These are phyloP conservation scores for Daldinia caldariorum DNA, from an alignment of 495 filamentous ascomycete species.

Conservation along the genomic window DNA sequence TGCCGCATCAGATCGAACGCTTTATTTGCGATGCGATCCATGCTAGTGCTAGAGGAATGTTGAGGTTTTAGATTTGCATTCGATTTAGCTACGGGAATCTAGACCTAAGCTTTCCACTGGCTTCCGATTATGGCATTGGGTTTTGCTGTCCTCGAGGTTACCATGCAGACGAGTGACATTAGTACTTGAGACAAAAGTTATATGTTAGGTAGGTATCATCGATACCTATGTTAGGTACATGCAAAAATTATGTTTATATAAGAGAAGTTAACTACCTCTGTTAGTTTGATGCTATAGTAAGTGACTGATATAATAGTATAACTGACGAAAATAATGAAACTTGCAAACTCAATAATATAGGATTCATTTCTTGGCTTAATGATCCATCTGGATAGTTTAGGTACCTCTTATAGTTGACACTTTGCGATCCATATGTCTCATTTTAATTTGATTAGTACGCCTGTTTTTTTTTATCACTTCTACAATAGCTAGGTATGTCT, in stretches of 20 bases:
- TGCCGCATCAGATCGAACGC: constrained; percentile 2
- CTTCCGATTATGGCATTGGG: neutral
- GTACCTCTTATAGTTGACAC: too few relatives aligned
- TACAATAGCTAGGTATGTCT: too few relatives aligned
- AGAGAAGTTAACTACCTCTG: neutral
- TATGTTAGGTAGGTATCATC: neutral
- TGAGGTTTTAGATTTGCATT: neutral
- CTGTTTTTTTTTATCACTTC: too few relatives aligned
- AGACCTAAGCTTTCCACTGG: neutral
- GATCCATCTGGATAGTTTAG: neutral
- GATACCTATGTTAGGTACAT: too few relatives aligned
- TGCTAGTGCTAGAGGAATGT: neutral
- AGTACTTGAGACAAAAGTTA: neutral
- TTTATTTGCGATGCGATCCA: neutral
- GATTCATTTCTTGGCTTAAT: neutral
- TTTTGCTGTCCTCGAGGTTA: neutral
- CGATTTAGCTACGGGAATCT: neutral
- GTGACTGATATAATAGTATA: too few relatives aligned
- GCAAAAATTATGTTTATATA: neutral
- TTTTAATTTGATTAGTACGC: too few relatives aligned
- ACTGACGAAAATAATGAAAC: neutral
- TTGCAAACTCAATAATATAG: neutral
- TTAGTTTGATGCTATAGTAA: neutral
- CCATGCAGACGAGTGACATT: too few relatives aligned
- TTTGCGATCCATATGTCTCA: too few relatives aligned